phyloP scores from a whole-genome alignment of 2,329 filamentous ascomycete genomes.

The Claviceps cyperi region DNA sequence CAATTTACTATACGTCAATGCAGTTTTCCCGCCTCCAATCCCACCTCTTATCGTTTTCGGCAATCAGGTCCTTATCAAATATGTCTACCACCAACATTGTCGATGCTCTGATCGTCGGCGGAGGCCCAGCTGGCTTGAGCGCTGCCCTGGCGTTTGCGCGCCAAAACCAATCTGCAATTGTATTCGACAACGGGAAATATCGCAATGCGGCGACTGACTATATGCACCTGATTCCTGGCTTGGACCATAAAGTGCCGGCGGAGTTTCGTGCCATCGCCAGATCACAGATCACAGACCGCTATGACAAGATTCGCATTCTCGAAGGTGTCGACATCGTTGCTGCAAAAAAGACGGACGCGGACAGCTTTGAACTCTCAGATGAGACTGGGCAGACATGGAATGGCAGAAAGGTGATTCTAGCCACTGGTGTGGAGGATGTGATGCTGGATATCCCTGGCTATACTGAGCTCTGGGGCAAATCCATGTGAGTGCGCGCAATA shows the following conservation, averaged over 20 bases:
- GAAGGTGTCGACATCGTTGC: conserved; percentile 18
- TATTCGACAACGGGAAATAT: conserved; percentile 36
- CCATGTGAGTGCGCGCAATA: too few relatives aligned
- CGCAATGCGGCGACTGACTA: conserved; percentile 32
- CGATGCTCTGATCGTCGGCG: conserved; percentile 35
- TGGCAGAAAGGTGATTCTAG: conserved; percentile 40
- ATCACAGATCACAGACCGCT: neutral
- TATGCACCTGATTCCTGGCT: conserved; percentile 32
- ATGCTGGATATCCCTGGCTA: conserved; percentile 41
- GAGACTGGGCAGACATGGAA: conserved; percentile 25
- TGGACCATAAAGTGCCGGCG: conserved; percentile 23
- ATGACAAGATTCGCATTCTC: conserved; percentile 22
- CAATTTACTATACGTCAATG: too few relatives aligned
- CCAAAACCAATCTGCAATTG: conserved; percentile 29
- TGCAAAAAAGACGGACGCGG: conserved; percentile 15
- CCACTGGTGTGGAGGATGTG: conserved; percentile 36
- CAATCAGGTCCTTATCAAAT: neutral
- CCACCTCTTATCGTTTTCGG: neutral
- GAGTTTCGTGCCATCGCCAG: conserved; percentile 21
- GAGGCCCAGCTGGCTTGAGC: conserved; percentile 36
- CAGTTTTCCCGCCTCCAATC: too few relatives aligned
- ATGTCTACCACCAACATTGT: neutral
- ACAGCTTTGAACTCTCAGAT: conserved; percentile 25
- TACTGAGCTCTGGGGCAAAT: conserved; percentile 34
- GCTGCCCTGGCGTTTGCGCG: conserved; percentile 32